phyloP scores from a whole-genome alignment of 257 asterid species.

The Thymus mandschuricus region DNA sequence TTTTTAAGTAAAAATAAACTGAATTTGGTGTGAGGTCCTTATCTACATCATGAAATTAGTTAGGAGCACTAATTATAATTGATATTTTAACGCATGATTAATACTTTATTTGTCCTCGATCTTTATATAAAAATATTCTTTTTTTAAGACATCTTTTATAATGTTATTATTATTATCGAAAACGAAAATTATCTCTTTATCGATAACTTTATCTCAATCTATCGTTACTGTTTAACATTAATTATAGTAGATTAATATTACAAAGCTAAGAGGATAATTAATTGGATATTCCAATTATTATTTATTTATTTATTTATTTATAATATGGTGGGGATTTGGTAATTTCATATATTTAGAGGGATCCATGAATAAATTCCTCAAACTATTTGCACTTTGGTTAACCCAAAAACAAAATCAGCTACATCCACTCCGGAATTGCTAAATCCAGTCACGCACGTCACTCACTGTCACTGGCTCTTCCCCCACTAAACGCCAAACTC shows the following conservation, averaged over 20 bases:
- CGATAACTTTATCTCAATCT: too few relatives aligned
- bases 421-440: constrained; percentile 34
- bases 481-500: background rate
- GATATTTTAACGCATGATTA: too few relatives aligned
- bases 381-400: background rate
- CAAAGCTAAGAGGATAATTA: too few relatives aligned
- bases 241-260: too few relatives aligned
- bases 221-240: too few relatives aligned
- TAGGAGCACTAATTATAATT: background rate
- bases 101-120: too few relatives aligned
- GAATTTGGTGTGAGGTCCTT: constrained; percentile 1
- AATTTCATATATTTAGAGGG: constrained; percentile 9
- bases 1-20: background rate
- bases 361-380: background rate
- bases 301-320: too few relatives aligned
- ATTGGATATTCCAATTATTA: too few relatives aligned
- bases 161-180: too few relatives aligned
- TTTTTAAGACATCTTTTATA: too few relatives aligned
- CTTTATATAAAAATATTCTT: too few relatives aligned
- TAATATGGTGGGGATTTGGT: background rate
- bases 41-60: background rate
- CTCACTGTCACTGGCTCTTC: background rate
- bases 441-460: constrained; percentile 25
- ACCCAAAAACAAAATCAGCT: constrained; percentile 20
- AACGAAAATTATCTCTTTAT: too few relatives aligned